These are phyloP conservation scores for Symbiodinium pilosum DNA, from an alignment of 73 alveolate genomes.

Conservation along the genomic window DNA sequence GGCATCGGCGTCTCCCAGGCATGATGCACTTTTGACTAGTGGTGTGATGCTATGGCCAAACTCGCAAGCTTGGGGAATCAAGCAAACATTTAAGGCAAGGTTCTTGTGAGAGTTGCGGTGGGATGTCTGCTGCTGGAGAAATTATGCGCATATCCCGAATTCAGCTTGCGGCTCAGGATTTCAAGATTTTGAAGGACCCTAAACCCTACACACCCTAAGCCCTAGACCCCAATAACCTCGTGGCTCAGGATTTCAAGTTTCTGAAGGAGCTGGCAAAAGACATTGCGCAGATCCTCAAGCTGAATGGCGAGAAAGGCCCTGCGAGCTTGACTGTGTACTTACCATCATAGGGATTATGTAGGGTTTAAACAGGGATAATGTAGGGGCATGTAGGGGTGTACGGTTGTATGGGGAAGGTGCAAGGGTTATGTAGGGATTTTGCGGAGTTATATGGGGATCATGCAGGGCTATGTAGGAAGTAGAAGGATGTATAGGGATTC, in stretches of 20 bases:
- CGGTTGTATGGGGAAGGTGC: too few relatives aligned
- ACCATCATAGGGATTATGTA: too few relatives aligned
- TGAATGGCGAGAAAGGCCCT: constrained; percentile 20
- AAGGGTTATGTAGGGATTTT: too few relatives aligned
- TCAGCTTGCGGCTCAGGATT: not conserved
- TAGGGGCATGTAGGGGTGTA: too few relatives aligned
- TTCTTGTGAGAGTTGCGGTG: not conserved
- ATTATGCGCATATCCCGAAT: not conserved
- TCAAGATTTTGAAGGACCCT: not conserved
- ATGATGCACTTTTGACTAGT: not conserved
- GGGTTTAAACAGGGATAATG: too few relatives aligned
- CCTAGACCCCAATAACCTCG: not conserved
- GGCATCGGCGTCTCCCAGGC: constrained; percentile 83
- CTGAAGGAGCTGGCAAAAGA: constrained; percentile 59
- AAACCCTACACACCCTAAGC: too few relatives aligned
- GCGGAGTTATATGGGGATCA: too few relatives aligned
- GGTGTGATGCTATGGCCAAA: too few relatives aligned
- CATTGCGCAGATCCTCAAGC: constrained; percentile 49
- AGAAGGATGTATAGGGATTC: too few relatives aligned
- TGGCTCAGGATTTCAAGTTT: constrained; percentile 48
- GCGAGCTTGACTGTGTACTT: too few relatives aligned
- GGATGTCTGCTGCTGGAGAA: not conserved
- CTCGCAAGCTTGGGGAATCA: not conserved
- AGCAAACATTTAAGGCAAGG: too few relatives aligned
- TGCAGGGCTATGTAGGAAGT: too few relatives aligned